Base-by-base conservation (phyloP, 371 early-diverging fungal species). In the Phascolomyces articulosus region DNA sequence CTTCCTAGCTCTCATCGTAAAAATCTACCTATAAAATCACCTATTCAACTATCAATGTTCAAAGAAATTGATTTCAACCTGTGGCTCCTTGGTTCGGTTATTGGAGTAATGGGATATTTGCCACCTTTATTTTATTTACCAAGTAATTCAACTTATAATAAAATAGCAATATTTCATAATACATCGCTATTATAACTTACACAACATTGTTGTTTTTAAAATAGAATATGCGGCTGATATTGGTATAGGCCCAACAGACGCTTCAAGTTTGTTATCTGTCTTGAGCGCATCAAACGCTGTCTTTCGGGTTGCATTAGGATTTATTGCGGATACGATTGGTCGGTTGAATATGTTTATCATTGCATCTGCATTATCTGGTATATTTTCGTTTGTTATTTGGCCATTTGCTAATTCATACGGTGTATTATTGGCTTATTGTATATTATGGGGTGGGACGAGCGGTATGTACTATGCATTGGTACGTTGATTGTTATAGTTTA, bases 251-350 rank as follows among this genome's bases (percentile, higher is more conserved):
- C 7, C 16, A 18, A 28, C 63, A 13, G 63, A 73, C 40, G 55
- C 74, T 15, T 69, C 72, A 6, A 74, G 69, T 38, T 54, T 75
- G 20, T 62, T 79, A 2, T 71, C 69, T 27, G 68, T 76, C 21
- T 44, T 65, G 13, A 73, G 72, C 47, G 73, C 74, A 16, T 58
- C 75, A 70, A 75, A 75, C 26, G 90, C 90, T 0, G 62, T 88
- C 7, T 91, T 91, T 4, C 87, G 94, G 49, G 68, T 93, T 38
- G 63, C 81, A 6, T 74, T 87, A 21, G 93, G 93, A 9, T 71
- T 78, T 26, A 65, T 82, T 40, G 87, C 86, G 18, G 90, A 90
- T 51, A 65, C 63, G 16, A 68, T 90, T 29, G 94, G 94, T 1
- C 80, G 85, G 40, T 73, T 91, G 4, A 75, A 74, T 40, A 74